Evolutionary conservation across 345 rosid species (phyloP).

Genomic region (Crucihimalaya himalaica): DNA sequence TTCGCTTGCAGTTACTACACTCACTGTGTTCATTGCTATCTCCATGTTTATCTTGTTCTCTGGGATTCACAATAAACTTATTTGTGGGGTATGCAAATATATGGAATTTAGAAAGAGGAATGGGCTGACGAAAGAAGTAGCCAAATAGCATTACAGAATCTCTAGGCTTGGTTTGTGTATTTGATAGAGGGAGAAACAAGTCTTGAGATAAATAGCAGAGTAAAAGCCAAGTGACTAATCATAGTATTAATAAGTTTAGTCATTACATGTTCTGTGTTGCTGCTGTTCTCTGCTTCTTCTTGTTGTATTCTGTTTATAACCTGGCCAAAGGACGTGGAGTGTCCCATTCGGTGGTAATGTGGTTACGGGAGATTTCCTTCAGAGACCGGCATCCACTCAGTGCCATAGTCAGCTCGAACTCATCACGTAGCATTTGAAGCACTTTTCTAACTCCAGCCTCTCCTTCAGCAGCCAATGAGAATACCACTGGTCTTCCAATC

Average conservation of each 20-base stretch:
- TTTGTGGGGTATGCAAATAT: neutral
- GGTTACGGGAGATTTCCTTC: slow-evolving; percentile 78
- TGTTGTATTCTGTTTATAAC: slow-evolving; percentile 36
- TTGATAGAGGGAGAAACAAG: slow-evolving; percentile 31
- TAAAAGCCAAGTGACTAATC: slow-evolving; percentile 15
- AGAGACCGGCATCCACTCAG: slow-evolving; percentile 84
- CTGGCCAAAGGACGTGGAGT: slow-evolving; percentile 48
- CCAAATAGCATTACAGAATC: slow-evolving; percentile 32
- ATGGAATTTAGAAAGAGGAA: slow-evolving; percentile 10
- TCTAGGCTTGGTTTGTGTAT: slow-evolving; percentile 20
- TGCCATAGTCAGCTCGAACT: slow-evolving; percentile 92
- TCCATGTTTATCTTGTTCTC: neutral
- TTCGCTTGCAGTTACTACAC: neutral
- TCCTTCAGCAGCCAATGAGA: slow-evolving; percentile 89
- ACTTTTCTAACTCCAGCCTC: slow-evolving; percentile 76
- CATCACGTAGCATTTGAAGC: slow-evolving; percentile 82
- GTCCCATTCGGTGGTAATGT: slow-evolving; percentile 76
- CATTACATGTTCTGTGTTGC: slow-evolving; percentile 20
- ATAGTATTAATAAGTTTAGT: slow-evolving; percentile 16
- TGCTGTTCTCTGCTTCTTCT: slow-evolving; percentile 14
- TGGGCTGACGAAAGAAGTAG: slow-evolving; percentile 14
- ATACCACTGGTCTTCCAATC: slow-evolving; percentile 94
- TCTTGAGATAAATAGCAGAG: slow-evolving; percentile 18
- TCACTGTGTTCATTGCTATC: neutral
- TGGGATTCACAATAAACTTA: slow-evolving; percentile 4